Base-by-base conservation (phyloP, 2,329 filamentous ascomycete species). In the Alternaria brassicicola region DNA sequence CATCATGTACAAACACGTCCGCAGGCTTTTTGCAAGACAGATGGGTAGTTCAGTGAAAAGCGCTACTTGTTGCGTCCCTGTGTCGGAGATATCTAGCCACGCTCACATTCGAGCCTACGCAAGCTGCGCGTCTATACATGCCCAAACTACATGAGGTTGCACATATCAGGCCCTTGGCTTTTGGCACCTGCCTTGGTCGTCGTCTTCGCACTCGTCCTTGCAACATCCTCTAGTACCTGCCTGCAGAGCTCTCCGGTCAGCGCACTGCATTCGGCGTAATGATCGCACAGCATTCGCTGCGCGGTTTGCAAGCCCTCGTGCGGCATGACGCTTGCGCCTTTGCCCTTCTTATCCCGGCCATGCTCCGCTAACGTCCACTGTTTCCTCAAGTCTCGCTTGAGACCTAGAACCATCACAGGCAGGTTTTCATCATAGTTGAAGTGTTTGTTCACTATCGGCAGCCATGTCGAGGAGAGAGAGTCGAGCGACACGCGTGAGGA, bases 191-290 rank as follows among this genome's bases (percentile, higher is more conserved):
- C 76, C 17, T 80, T 79, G 1, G 84, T 86, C 6, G 82, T 86
- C 3, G 84, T 86, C 78, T 80, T 83, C n/a, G 82, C 86, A 4
- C 84, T 83, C 28, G 84, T 82, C 68, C 76, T 81, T 9, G 85
- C 84, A 19, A 88, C 78, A 70, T 88, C 86, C 67, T 88, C 85
- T 57, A 88, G 80, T 0, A 85, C 84, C 71, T 88, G 82, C 30
- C 78, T 77, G 63, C 86, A 83, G 36, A 88, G 74, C 74, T 88
- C 84, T 3, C 86, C 86, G 6, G 86, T 88, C 36, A 84, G 35
- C 38, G 86, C 85, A 60, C 84, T 87, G 63, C 86, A 88, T 68
- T 88, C 86, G 3, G 85, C 86, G 73, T 88, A 88, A 33, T 81
- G 78, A 77, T 88, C 86, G 70, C 83, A 86, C 23, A 85, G 78